Base-by-base conservation (phyloP, 2,329 filamentous ascomycete species). In the Venturia asperata region DNA sequence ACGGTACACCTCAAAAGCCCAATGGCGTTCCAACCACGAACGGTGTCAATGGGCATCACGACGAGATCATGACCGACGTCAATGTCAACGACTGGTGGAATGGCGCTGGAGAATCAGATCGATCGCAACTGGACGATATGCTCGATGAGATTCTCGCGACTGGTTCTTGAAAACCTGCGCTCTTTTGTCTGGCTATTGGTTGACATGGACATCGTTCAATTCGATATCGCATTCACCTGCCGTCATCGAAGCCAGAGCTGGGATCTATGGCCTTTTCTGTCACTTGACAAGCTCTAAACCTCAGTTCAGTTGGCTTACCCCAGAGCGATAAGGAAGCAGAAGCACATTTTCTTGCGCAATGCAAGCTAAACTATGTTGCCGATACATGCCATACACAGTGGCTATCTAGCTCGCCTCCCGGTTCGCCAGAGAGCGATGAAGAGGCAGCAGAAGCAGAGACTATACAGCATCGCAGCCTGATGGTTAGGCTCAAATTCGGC, bases 21-120 rank as follows among this genome's bases (percentile, higher is more conserved):
- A 58, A 47, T n/a, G 52, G 52, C n/a, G 24, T 41, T 41, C 9
- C 39, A 41, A 9, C n/a, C 17, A 49, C 37, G 21, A 66, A 66
- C 65, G 65, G 65, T 17, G 64, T 43, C 41, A 66, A 64, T 64
- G 65, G 55, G 13, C 49, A 61, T 49, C 39, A 34, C 30, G 61
- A 64, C 13, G 43, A 66, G 19, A 30, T 27, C 17, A 60, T 52
- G 37, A 49, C 24, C 2, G 61, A 64, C 34, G 21, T 37, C 24
- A 41, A 39, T 52, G 61, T 37, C 24, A 41, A 39, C 37, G 64
- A 61, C 6, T 55, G 61, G 64, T 52, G 64, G 64, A 43, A n/a
- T 15, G 41, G 45, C 21, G 61, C 39, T 34, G 61, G 30, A 21
- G 62, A 64, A 19, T 27, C 37, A 19, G 62, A 64, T 47, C 30